Evolutionary conservation across 2,329 filamentous ascomycete genomes (phyloP), one percentile per base, ranked within the genome.

Genomic region (Cercospora nicotianae): DNA sequence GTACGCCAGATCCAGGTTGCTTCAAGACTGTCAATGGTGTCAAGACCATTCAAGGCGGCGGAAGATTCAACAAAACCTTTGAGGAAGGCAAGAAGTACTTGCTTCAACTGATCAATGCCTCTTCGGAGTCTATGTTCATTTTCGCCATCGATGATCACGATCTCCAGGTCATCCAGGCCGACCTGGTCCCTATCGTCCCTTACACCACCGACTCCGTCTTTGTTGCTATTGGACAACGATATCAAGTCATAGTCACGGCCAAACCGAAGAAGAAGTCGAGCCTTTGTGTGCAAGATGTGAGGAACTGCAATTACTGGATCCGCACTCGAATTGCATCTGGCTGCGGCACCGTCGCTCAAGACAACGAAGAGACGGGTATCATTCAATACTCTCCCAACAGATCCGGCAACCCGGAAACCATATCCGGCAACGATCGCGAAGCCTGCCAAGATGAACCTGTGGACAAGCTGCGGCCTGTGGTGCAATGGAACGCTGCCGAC

Each of bases 121-220:
- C 77, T 18, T 77, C 79, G 51, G 79, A 81, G 71, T 76, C 76
- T 48, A 74, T 73, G 68, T 77, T 80, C 66, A 75, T 78, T 53
- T 77, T 81, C 28, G 74, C 74, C 5, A 72, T 81, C 48, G 80
- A 83, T 63, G 76, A 77, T 8, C 82, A 84, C 65, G 71, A 74
- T 5, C 79, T 84, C 64, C 78, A 78, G 9, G 81, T 84, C 51
- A 79, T 84, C 53, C 77, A 79, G 2, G 75, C 78, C 2, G 82
- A 84, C 63, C 80, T 83, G 51, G 77, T 81, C 6, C 81, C 82
- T 1, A 78, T 83, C 61, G 75, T 78, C 31, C 82, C 82, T 2
- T 82, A 79, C 67, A 74, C 70, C 48, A 78, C 80, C 0, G 73
- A 75, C 16, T 77, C 75, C 3, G 67, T 82, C 7, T 71, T 73